phyloP scores from a whole-genome alignment of 2,329 filamentous ascomycete species.

The Corinectria fuckeliana region DNA sequence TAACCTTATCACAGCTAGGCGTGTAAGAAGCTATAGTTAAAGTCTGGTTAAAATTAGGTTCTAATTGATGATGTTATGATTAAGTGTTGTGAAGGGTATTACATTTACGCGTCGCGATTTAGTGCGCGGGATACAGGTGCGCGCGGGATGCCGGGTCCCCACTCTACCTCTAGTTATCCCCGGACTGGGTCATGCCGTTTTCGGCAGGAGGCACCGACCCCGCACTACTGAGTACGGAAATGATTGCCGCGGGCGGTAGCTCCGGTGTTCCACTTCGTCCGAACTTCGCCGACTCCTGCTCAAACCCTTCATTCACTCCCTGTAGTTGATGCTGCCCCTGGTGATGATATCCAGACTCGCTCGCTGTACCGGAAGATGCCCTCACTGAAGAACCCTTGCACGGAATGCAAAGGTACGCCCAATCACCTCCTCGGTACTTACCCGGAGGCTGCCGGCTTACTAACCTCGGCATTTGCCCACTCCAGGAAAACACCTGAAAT shows the following conservation, averaged over 20 bases:
- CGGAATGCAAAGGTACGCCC: conserved; percentile 28
- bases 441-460: background rate
- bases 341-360: background rate
- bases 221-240: conserved; percentile 2
- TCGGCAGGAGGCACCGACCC: conserved; percentile 1
- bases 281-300: conserved; percentile 6
- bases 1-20: too few relatives aligned
- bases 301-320: background rate
- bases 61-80: too few relatives aligned
- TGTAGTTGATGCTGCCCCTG: background rate
- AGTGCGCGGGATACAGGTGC: too few relatives aligned
- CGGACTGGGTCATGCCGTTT: background rate
- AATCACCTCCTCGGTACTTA: too few relatives aligned
- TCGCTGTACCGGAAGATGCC: conserved; percentile 16
- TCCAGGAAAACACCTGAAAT: conserved; percentile 33
- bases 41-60: too few relatives aligned
- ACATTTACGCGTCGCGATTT: too few relatives aligned
- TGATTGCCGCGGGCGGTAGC: background rate
- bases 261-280: background rate
- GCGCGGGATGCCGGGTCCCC: too few relatives aligned
- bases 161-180: too few relatives aligned
- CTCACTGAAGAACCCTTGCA: conserved; percentile 22
- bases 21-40: too few relatives aligned
- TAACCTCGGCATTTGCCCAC: fast-evolving
- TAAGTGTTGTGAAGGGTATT: too few relatives aligned